Evolutionary conservation across 108 stramenopile genomes (phyloP).

Genomic region (Nitzschia sp.): DNA sequence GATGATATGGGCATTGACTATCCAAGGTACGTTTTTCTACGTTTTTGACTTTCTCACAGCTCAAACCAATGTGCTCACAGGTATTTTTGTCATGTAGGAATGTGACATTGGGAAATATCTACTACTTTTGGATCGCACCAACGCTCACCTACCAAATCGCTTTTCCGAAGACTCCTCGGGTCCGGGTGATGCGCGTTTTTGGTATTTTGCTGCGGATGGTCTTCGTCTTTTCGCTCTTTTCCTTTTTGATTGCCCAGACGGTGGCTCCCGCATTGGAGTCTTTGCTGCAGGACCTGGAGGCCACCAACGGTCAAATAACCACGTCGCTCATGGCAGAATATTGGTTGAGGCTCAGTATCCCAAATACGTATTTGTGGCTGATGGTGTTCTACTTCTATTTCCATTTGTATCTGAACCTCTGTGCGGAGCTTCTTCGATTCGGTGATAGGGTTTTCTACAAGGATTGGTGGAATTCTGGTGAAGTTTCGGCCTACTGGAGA

Average conservation of each 20-base stretch:
- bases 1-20: conserved; percentile 44
- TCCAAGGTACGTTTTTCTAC: conserved; percentile 43
- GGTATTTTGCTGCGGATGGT: conserved; percentile 55
- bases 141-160: conserved; percentile 87
- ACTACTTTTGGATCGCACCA: conserved; percentile 89
- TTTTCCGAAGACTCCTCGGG: conserved; percentile 59
- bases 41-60: background rate
- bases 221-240: conserved; percentile 42
- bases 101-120: conserved; percentile 70
- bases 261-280: conserved; percentile 58
- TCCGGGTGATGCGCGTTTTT: conserved; percentile 50
- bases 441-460: conserved; percentile 89
- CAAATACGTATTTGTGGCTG: conserved; percentile 92
- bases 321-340: conserved; percentile 65
- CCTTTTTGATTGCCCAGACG: conserved; percentile 71
- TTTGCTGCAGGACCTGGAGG: conserved; percentile 67
- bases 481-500: conserved; percentile 89
- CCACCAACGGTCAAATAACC: conserved; percentile 42
- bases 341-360: conserved; percentile 72
- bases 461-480: conserved; percentile 92
- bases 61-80: too few relatives aligned
- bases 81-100: too few relatives aligned
- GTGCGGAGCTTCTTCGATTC: conserved; percentile 90
- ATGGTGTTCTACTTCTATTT: conserved; percentile 90
- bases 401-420: conserved; percentile 88